A percentile compares a stretch with the other conserved stretches of the same genome.
These are phyloP conservation scores for Talaromyces sp. DNA, from an alignment of 2,329 filamentous ascomycete species.

Conservation along the genomic window DNA sequence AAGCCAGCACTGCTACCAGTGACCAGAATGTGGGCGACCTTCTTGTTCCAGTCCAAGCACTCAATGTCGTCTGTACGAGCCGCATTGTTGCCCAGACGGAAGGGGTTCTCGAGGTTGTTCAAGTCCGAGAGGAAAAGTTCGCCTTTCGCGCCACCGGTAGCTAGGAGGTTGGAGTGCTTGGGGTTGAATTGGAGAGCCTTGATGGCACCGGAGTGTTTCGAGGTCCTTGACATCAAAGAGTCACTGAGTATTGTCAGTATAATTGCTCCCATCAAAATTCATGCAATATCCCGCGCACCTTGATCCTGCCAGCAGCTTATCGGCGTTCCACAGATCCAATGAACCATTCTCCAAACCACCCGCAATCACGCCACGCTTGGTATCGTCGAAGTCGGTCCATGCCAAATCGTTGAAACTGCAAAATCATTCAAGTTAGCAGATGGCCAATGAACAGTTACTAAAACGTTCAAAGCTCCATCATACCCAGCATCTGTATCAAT, in stretches of 20 bases:
- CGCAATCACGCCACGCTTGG: constrained; percentile 86
- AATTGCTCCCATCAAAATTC: background rate
- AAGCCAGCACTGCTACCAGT: constrained; percentile 92
- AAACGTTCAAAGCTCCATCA: constrained; percentile 10
- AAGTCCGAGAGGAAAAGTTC: constrained; percentile 96
- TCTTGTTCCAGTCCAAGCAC: constrained; percentile 97
- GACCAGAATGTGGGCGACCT: constrained; percentile 92
- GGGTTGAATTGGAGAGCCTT: constrained; percentile 98
- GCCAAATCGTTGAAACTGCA: constrained; percentile 93
- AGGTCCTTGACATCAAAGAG: constrained; percentile 81
- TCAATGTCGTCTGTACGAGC: constrained; percentile 94
- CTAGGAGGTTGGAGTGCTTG: constrained; percentile 83
- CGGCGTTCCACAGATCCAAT: constrained; percentile 90
- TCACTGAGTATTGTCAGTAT: constrained; percentile 52
- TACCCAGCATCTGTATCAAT: constrained; percentile 90
- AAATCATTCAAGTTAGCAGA: constrained; percentile 24
- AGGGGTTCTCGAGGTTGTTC: constrained; percentile 84
- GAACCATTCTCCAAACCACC: constrained; percentile 94
- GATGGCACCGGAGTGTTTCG: constrained; percentile 88
- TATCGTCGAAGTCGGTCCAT: constrained; percentile 81
- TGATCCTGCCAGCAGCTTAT: constrained; percentile 60
- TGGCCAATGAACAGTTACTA: background rate
- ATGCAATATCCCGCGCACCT: constrained; percentile 43
- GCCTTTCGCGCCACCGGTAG: constrained; percentile 90
- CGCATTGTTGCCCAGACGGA: constrained; percentile 82